phyloP scores from a whole-genome alignment of 1,139 yeast genomes.

The Blastobotrys illinoisensis region DNA sequence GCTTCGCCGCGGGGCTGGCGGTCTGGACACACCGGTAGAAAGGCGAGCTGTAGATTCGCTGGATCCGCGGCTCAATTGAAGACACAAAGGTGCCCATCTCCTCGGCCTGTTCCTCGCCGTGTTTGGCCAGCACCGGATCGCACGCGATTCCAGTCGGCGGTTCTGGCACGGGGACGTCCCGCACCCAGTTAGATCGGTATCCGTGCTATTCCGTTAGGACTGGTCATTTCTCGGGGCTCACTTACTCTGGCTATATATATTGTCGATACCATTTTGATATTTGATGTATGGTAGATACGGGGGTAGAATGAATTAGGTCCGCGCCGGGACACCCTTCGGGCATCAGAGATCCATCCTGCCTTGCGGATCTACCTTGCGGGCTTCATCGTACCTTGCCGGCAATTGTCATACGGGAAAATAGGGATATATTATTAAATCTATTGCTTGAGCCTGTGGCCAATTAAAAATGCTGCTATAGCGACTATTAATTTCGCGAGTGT shows the following conservation, averaged over 20 bases:
- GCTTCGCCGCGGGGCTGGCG: constrained; percentile 57
- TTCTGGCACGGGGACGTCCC: constrained; percentile 54
- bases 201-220: constrained; percentile 48
- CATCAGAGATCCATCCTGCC: background rate
- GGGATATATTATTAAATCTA: too few species aligned
- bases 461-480: too few species aligned
- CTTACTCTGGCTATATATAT: constrained; percentile 21
- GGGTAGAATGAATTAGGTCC: background rate
- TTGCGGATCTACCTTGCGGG: background rate
- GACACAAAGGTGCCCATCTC: constrained; percentile 55
- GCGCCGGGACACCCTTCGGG: background rate
- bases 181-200: constrained; percentile 71
- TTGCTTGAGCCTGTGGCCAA: too few species aligned
- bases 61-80: constrained; percentile 45
- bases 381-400: too few species aligned
- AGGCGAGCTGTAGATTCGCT: constrained; percentile 69
- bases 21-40: constrained; percentile 89
- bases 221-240: background rate
- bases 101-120: constrained; percentile 74
- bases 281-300: background rate
- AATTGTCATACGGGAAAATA: too few species aligned
- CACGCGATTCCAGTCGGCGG: constrained; percentile 80
- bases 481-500: too few species aligned
- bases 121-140: constrained; percentile 74
- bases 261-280: constrained; percentile 20